Conservation (phyloP, 805 yeast genomes). For the Cyberlindnera galapagoensis region DNA sequence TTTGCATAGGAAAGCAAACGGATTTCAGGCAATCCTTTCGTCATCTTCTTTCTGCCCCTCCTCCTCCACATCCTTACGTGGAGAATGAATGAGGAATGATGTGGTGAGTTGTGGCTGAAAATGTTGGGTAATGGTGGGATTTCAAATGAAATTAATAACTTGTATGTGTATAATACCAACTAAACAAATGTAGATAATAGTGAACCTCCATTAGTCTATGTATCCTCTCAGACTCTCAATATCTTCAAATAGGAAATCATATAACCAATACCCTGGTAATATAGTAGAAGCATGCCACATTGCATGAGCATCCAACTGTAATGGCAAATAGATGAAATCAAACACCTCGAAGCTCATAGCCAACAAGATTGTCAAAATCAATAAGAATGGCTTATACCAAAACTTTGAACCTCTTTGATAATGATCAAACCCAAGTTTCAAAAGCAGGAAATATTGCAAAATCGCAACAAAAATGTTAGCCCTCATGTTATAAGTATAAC, state of each 20-base stretch:
- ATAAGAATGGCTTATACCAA: constrained; percentile 40
- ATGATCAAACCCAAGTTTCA: constrained; percentile 27
- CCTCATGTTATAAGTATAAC: constrained; percentile 89
- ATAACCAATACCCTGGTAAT: constrained; percentile 72
- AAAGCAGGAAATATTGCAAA: constrained; percentile 50
- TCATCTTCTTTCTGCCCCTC: too few species aligned
- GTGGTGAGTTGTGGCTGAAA: too few species aligned
- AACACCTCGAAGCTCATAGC: constrained; percentile 90
- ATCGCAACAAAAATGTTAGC: constrained; percentile 80
- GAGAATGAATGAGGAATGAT: too few species aligned
- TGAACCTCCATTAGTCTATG: constrained; percentile 6
- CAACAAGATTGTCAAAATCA: constrained; percentile 46
- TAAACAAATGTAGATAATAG: too few species aligned
- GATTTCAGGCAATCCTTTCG: too few species aligned
- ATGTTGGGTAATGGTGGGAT: too few species aligned
- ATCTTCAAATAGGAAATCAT: constrained; percentile 48
- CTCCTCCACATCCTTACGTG: too few species aligned
- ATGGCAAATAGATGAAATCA: constrained; percentile 74
- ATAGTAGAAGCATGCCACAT: constrained; percentile 91
- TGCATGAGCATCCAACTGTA: constrained; percentile 83
- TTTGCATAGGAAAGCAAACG: too few species aligned
- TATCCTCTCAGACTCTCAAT: constrained; percentile 31
- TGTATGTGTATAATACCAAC: too few species aligned
- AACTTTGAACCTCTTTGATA: constrained; percentile 19
- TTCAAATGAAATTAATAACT: too few species aligned